phyloP scores from a whole-genome alignment of 2,329 filamentous ascomycete species.

The Colletotrichum sp. region DNA sequence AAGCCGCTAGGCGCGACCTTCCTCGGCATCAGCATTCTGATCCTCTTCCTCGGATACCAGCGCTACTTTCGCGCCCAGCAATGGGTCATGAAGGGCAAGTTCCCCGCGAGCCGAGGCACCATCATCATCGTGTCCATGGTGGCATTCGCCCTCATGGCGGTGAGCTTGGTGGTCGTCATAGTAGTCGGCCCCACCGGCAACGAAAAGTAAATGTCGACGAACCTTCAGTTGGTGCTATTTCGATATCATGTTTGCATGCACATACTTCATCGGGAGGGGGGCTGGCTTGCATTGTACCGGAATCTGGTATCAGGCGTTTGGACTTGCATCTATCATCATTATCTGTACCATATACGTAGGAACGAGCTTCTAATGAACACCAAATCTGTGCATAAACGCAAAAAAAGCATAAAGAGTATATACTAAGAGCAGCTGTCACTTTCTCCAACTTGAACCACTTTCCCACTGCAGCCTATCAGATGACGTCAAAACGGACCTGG shows the following conservation, averaged over 20 bases:
- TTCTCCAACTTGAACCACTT: background rate
- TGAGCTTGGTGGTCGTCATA: conserved; percentile 64
- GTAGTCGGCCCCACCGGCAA: conserved; percentile 45
- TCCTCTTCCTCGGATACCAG: conserved; percentile 78
- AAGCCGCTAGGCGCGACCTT: conserved; percentile 81
- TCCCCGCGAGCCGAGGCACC: conserved; percentile 78
- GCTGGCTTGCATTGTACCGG: background rate
- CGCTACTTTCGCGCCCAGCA: conserved; percentile 80
- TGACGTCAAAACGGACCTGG: conserved; percentile 9
- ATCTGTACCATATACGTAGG: background rate
- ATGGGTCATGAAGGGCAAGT: conserved; percentile 82
- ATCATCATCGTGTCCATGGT: conserved; percentile 73
- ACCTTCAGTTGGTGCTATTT: background rate
- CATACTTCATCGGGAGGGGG: background rate
- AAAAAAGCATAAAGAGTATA: background rate
- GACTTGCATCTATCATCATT: background rate
- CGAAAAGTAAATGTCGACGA: conserved; percentile 26
- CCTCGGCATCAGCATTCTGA: conserved; percentile 75
- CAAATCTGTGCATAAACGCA: background rate
- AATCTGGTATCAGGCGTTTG: background rate
- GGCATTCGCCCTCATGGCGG: conserved; percentile 66
- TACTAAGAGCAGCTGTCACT: background rate
- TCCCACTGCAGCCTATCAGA: conserved; percentile 9
- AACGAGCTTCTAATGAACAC: background rate
- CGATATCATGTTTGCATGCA: background rate